Base-by-base conservation (phyloP, 805 yeast genomes). In the Saturnispora gosingensis region DNA sequence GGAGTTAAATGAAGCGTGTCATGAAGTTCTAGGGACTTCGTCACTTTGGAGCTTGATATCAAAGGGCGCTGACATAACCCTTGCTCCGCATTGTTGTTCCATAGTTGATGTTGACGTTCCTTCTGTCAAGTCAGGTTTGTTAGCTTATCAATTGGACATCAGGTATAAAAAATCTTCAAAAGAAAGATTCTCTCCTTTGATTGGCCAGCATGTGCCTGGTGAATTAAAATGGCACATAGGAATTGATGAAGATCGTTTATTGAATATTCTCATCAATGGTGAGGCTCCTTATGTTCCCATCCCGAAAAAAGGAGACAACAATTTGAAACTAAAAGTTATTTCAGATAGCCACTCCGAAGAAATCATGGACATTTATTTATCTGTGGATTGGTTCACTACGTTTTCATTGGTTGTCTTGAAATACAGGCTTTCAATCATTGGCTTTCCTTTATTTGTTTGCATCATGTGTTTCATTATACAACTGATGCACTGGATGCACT, bases 221-320 rank as follows among this genome's bases (percentile, higher is more conserved):
- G 97, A 90, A 63, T 75, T 88, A 0, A 88, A 88, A 67, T 90
- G 91, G 89, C 85, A 82, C 59, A 66, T 84, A 8, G 74, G 82
- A 51, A 53, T 82, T 1, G 63, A 69, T 6, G 63, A 69, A 4
- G 63, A 70, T 20, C 62, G 71, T 22, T 65, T 71, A n/a, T 65
- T 71, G 53, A 70, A 60, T 53, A 64, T 72, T 38, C 69, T 68
- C 48, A 66, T 72, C 38, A 91, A 86, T 61, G 84, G 86, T 28
- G 73, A 80, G 24, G 81, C 93, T 0, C 89, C 93, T 4, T 81
- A 58, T 54, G 50, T 61, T 48, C 68, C 70, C 6, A 51, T 55
- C 36, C 53, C 54, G 20, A 57, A 59, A 54, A 50, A 65, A 27
- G 53, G 61, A 2, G 49, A 50, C 3, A 52, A 64, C 1, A 49